phyloP scores from a whole-genome alignment of 2,329 filamentous ascomycete species.

The Atkinsonella hypoxylon region DNA sequence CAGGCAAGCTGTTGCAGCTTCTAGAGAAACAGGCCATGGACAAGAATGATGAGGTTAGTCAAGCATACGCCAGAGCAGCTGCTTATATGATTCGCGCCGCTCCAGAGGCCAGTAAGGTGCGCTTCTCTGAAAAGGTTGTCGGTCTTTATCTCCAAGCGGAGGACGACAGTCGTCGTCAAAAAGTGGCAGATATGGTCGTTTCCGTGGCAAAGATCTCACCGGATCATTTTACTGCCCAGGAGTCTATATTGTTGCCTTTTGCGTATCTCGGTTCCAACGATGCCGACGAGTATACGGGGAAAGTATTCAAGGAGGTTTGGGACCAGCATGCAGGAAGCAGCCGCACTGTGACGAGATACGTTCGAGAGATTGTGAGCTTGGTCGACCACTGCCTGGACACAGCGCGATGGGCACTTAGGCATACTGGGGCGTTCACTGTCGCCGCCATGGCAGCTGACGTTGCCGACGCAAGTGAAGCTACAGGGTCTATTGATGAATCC shows the following conservation, averaged over 20 bases:
- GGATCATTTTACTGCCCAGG: slow-evolving; percentile 72
- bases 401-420: slow-evolving; percentile 80
- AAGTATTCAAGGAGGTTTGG: slow-evolving; percentile 80
- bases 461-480: slow-evolving; percentile 42
- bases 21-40: slow-evolving; percentile 77
- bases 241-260: slow-evolving; percentile 68
- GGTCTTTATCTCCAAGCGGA: slow-evolving; percentile 73
- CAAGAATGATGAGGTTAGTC: slow-evolving; percentile 85
- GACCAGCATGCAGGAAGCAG: slow-evolving; percentile 78
- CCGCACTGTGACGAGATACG: slow-evolving; percentile 70
- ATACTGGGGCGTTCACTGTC: slow-evolving; percentile 71
- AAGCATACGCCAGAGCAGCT: slow-evolving; percentile 73
- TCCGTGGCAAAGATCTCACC: slow-evolving; percentile 77
- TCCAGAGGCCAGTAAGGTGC: slow-evolving; percentile 34
- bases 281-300: slow-evolving; percentile 63
- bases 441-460: slow-evolving; percentile 61
- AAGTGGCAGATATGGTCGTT: slow-evolving; percentile 72
- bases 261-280: slow-evolving; percentile 84
- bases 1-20: slow-evolving; percentile 62
- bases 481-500: slow-evolving; percentile 45
- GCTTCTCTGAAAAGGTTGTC: slow-evolving; percentile 42
- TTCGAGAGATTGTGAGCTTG: slow-evolving; percentile 67
- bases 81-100: slow-evolving; percentile 67
- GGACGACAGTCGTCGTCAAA: slow-evolving; percentile 60
- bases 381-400: slow-evolving; percentile 59